Conservation (phyloP, 805 yeast genomes). For the Allodekkera sacchari region DNA sequence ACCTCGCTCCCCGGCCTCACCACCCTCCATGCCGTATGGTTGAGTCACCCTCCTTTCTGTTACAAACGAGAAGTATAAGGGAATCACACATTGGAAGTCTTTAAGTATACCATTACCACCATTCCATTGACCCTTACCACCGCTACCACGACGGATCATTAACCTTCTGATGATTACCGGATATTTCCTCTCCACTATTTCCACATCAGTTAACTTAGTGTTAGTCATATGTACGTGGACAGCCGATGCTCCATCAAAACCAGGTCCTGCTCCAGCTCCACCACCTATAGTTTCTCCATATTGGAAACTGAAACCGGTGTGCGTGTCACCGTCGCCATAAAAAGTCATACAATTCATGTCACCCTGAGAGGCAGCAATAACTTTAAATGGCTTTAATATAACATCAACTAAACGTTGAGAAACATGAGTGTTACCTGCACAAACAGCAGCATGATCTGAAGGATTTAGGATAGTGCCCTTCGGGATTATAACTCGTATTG, state of each 20-base stretch:
- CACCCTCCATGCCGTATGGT: constrained; percentile 49
- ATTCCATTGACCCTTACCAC: constrained; percentile 36
- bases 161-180: constrained; percentile 40
- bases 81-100: constrained; percentile 36
- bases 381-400: too few relatives aligned
- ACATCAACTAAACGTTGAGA: too few relatives aligned
- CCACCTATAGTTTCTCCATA: constrained; percentile 46
- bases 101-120: constrained; percentile 45
- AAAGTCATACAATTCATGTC: constrained; percentile 42
- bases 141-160: constrained; percentile 32
- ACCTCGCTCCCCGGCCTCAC: constrained; percentile 41
- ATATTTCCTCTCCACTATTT: constrained; percentile 41
- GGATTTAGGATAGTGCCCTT: constrained; percentile 23
- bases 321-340: too few relatives aligned
- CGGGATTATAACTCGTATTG: constrained; percentile 29
- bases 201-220: constrained; percentile 46
- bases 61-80: constrained; percentile 33
- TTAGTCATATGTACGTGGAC: constrained; percentile 49
- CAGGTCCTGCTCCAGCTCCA: constrained; percentile 43
- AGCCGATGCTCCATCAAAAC: constrained; percentile 37
- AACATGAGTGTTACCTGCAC: constrained; percentile 47
- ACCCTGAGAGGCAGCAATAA: constrained; percentile 49
- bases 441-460: constrained; percentile 40
- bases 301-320: constrained; percentile 48
- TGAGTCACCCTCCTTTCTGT: constrained; percentile 45